These are phyloP conservation scores for Protomyces arabidopsidicola DNA, from an alignment of 1,139 yeast genomes.

Conservation along the genomic window DNA sequence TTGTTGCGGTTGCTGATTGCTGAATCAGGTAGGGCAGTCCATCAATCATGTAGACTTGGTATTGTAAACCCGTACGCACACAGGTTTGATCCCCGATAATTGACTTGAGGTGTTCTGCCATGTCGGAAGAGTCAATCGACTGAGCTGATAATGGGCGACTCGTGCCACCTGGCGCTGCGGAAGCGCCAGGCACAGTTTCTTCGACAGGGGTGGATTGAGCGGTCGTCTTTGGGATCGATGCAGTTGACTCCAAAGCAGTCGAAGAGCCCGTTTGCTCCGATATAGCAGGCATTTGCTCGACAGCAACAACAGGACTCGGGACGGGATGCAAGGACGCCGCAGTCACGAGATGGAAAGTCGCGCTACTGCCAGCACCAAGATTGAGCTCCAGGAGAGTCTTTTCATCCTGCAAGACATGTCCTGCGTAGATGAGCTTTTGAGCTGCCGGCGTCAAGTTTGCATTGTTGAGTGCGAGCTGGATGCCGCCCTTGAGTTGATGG, in stretches of 20 bases:
- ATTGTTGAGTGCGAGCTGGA: conserved; percentile 70
- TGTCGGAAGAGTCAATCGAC: neutral
- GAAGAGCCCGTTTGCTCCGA: neutral
- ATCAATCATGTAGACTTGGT: conserved; percentile 12
- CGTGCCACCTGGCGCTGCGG: neutral
- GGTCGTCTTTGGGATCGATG: neutral
- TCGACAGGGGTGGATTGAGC: neutral
- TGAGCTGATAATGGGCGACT: neutral
- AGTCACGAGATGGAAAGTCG: conserved; percentile 21
- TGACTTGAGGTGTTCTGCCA: neutral
- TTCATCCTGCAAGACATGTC: conserved; percentile 99
- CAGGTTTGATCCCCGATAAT: neutral
- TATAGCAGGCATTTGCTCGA: neutral
- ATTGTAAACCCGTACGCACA: conserved; percentile 3
- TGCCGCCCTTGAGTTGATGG: conserved; percentile 98
- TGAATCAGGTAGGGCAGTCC: conserved; percentile 19
- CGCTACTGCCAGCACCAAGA: conserved; percentile 44
- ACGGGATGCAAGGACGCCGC: neutral
- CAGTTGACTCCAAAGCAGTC: neutral
- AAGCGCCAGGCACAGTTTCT: neutral
- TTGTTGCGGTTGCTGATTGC: neutral
- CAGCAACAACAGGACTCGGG: neutral
- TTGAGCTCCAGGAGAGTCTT: conserved; percentile 99
- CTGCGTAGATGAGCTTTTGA: conserved; percentile 99
- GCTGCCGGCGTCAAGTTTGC: conserved; percentile 99